Percentiles rank a stretch among this genome's conserved stretches.
Conservation (phyloP, 768 basidiomycete species). For the Phanerochaete sordida region DNA sequence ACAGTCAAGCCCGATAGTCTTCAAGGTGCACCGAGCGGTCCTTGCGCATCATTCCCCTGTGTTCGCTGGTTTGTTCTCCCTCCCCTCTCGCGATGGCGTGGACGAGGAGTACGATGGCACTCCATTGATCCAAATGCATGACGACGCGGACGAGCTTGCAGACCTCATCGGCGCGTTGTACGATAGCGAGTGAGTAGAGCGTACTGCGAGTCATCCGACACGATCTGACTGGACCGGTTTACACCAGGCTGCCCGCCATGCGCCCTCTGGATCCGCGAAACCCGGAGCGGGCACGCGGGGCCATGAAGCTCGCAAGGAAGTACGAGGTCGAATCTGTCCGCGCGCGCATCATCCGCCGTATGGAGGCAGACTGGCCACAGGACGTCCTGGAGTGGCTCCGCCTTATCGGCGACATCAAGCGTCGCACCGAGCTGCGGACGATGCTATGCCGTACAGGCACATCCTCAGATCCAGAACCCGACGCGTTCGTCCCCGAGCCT, state of each 20-base stretch:
- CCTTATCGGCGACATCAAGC: background rate
- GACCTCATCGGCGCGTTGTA: background rate
- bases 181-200: background rate
- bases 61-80: background rate
- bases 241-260: background rate
- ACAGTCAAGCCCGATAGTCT: background rate
- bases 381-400: slow-evolving; percentile 7
- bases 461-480: background rate
- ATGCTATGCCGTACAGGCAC: background rate
- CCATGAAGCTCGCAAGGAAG: slow-evolving; percentile 24
- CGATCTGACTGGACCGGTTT: background rate
- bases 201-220: too few relatives aligned
- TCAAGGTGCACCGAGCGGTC: background rate
- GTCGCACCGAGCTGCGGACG: background rate
- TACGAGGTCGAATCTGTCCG: slow-evolving; percentile 26
- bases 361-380: slow-evolving; percentile 26
- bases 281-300: background rate
- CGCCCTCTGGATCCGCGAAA: background rate
- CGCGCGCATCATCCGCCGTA: slow-evolving; percentile 16
- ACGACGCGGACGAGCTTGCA: background rate
- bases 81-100: background rate
- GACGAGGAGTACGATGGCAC: background rate
- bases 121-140: background rate
- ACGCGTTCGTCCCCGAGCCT: slow-evolving; percentile 1
- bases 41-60: background rate